Conservation (phyloP, 805 yeast genomes). For the Hanseniaspora singularis region DNA sequence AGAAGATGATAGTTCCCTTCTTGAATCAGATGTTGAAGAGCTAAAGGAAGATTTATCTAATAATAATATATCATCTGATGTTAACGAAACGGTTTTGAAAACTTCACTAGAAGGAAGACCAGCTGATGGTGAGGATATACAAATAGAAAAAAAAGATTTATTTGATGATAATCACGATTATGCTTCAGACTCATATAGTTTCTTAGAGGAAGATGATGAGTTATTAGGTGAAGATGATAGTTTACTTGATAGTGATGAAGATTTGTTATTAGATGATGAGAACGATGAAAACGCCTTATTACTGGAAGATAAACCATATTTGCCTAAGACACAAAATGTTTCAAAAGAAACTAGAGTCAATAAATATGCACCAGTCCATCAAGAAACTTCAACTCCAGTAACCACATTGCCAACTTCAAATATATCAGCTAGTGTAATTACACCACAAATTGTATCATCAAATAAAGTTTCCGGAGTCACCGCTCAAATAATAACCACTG, state of each 20-base stretch:
- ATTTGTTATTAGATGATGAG: conserved; percentile 8
- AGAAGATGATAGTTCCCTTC: too few species aligned
- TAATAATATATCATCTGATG: too few species aligned
- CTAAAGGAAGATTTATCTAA: too few species aligned
- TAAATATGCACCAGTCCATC: conserved; percentile 12
- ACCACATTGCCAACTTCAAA: too few species aligned
- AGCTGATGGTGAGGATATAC: background rate
- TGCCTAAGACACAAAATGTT: too few species aligned
- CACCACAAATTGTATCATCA: conserved; percentile 1
- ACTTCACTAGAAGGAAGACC: background rate
- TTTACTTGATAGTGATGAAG: conserved; percentile 26
- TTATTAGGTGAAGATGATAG: conserved; percentile 18
- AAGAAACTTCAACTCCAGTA: background rate
- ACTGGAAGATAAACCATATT: too few species aligned
- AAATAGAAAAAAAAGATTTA: background rate
- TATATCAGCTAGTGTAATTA: too few species aligned
- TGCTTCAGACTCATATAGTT: conserved; percentile 25
- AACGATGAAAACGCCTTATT: too few species aligned
- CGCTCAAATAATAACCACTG: too few species aligned
- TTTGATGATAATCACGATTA: conserved; percentile 24
- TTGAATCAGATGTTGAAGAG: too few species aligned
- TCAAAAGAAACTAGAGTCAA: background rate
- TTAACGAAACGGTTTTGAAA: too few species aligned
- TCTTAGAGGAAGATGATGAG: conserved; percentile 32
- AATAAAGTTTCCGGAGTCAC: too few species aligned